Evolutionary conservation across 2,329 filamentous ascomycete genomes (phyloP), one percentile per base, ranked within the genome.

Genomic region (Arthroderma sp.): DNA sequence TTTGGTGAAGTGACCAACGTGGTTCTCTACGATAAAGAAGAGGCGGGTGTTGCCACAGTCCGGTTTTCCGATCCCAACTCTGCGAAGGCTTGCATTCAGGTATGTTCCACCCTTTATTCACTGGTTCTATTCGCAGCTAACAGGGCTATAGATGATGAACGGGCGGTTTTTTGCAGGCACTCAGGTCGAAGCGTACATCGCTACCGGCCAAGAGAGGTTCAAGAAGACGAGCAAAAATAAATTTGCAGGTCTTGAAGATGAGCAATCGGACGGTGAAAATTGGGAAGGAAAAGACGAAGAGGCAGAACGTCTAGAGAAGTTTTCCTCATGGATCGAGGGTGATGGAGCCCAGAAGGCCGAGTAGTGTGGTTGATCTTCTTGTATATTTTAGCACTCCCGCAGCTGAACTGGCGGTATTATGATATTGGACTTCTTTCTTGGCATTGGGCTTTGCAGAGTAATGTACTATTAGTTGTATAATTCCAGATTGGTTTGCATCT

Each of bases 1-100:
- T 70, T 91, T 9, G 91, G 91, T 3, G 73, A 81, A 27, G 86
- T 96, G 32, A 94, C 87, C 30, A 95, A 93, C 58, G 85, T 96
- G 36, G 80, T 91, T 3, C 69, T 98, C 10, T 98, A 83, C 61
- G 91, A 98, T 61, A 72, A 81, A 51, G 93, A 98, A 63, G 68
- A 76, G 3, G 83, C 86, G 0, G 91, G 91, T 11, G 75, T 96
- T 33, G 83, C 88, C 6, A 88, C 80, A 44, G 83, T 98, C 50
- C 80, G 83, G 55, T 98, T 94, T 67, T 69, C 72, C 45, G 78
- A 83, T 34, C 69, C 75, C 3, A 77, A 83, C 47, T 75, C 82
- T 2, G 89, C 88, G 3, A 69, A 70, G 46, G 78, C 75, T 6
- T 94, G 86, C 59, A 77, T 89, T 36, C 56, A 59, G 53, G 68